Evolutionary conservation across 768 basidiomycete genomes (phyloP), one percentile per base, ranked within the genome.

Genomic region (Russula compacta): DNA sequence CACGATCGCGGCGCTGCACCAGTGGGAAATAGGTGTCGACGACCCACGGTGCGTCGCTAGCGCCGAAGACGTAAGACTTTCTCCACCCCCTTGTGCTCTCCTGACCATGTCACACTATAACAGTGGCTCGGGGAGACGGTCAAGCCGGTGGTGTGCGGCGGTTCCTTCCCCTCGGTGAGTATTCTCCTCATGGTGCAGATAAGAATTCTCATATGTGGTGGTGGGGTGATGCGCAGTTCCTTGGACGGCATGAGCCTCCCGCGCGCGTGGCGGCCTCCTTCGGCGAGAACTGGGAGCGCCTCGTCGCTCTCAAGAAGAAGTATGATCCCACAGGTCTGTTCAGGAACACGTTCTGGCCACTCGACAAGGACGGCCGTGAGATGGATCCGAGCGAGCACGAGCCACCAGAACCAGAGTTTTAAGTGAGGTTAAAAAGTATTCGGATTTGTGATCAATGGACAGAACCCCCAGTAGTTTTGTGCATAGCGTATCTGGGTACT

Each of bases 1-100:
- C 73, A 93, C 89, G 2, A 83, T 95, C 56, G 88, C 90, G 3
- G 92, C 93, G 17, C 77, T 95, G 29, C 93, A 95, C 71, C 93
- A 95, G 70, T 95, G 93, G 93, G 87, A 90, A 63, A 86, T 93
- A 75, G 81, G 85, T 35, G 74, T 87, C 46, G 82, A 87, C 63
- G 92, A 95, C 69, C 82, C 85, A 47, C 77, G 83, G n/a, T 95
- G 92, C 64, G 78, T 92, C 48, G 78, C 78, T 54, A 86, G 90
- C 44, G 92, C 92, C 15, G 90, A 94, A 72, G 86, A 88, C 73
- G 88, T 87, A 58, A 66, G 79, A 47, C 15, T n/a, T 44, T 66
- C 36, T 56, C 47, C 38, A 47, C 53, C 15, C 44, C 10, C 17
- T 35, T 11, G 24, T 24, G 33, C 44, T 51, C 52, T 6, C 39